These are phyloP conservation scores for Amylocarpus encephaloides DNA, from an alignment of 2,329 filamentous ascomycete species.

Conservation along the genomic window DNA sequence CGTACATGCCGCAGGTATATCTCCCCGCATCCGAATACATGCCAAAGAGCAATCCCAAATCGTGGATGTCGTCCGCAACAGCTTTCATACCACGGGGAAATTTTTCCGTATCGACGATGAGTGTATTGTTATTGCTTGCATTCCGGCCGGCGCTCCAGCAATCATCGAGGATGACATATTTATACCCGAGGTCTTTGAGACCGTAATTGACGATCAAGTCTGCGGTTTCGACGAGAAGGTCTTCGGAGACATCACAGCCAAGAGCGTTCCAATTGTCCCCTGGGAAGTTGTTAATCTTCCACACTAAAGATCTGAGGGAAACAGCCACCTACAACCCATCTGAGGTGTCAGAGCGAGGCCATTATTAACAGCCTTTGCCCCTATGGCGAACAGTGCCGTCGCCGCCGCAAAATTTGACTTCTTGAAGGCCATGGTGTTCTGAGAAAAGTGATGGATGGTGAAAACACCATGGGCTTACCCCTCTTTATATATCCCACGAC, in stretches of 20 bases:
- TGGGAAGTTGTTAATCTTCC: constrained; percentile 3
- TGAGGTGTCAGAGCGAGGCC: constrained; percentile 36
- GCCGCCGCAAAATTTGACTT: constrained; percentile 5
- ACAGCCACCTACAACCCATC: constrained; percentile 35
- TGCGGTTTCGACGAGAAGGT: constrained; percentile 42
- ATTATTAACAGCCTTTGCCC: constrained; percentile 33
- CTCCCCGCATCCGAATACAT: constrained; percentile 46
- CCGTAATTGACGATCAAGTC: constrained; percentile 43
- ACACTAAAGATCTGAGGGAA: background rate
- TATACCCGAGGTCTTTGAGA: constrained; percentile 47
- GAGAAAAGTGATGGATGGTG: background rate
- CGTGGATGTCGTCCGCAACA: constrained; percentile 42
- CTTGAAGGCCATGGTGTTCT: constrained; percentile 9
- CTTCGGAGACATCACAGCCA: constrained; percentile 44
- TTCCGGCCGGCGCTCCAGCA: constrained; percentile 44
- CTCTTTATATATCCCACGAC: constrained; percentile 5
- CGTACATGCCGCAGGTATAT: constrained; percentile 35
- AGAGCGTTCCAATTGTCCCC: constrained; percentile 44
- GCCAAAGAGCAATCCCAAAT: constrained; percentile 43
- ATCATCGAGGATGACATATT: constrained; percentile 50
- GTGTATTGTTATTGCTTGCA: constrained; percentile 35
- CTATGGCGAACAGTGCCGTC: constrained; percentile 11
- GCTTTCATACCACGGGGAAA: constrained; percentile 43
- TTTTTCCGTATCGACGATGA: constrained; percentile 36
- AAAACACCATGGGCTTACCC: constrained; percentile 2